Percentiles rank a stretch among this genome's conserved stretches.
phyloP scores from a whole-genome alignment of 176 grass and related monocot genomes.

The Musa acuminata region DNA sequence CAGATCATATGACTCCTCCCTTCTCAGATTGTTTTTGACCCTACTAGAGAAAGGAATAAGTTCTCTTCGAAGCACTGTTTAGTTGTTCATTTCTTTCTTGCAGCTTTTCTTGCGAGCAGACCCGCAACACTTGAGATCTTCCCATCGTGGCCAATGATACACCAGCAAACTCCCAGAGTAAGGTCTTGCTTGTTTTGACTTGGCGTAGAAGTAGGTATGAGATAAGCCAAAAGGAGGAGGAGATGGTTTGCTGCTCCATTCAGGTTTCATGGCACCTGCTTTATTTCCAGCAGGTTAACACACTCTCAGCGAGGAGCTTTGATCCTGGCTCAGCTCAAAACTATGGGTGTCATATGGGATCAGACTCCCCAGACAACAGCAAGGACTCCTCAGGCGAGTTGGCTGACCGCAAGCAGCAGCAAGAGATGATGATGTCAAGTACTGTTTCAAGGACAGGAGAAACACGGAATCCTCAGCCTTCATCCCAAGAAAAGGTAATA shows the following conservation, averaged over 20 bases:
- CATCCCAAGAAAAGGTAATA: neutral
- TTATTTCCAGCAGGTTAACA: constrained; percentile 72
- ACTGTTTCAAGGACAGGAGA: constrained; percentile 1
- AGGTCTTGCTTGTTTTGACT: neutral
- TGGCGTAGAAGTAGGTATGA: neutral
- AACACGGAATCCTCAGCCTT: neutral
- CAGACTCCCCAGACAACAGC: constrained; percentile 46
- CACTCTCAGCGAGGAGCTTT: constrained; percentile 66
- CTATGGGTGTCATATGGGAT: constrained; percentile 54
- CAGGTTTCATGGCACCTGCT: neutral
- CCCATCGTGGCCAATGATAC: constrained; percentile 78
- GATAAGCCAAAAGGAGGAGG: neutral
- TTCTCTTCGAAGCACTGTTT: neutral
- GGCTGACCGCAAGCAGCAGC: constrained; percentile 30
- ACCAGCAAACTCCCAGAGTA: constrained; percentile 24
- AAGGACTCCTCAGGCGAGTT: constrained; percentile 26
- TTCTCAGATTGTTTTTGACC: no score
- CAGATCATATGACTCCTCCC: neutral
- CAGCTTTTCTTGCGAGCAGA: constrained; percentile 31
- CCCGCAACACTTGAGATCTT: constrained; percentile 90
- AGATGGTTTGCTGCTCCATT: neutral
- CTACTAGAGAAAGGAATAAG: neutral
- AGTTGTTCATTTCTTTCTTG: neutral
- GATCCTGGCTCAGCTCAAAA: constrained; percentile 78
- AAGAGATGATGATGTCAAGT: constrained; percentile 52